Percentiles rank a stretch among this genome's conserved stretches.
Conservation (phyloP, 2,329 filamentous ascomycete species). For the Coleophoma cylindrospora region DNA sequence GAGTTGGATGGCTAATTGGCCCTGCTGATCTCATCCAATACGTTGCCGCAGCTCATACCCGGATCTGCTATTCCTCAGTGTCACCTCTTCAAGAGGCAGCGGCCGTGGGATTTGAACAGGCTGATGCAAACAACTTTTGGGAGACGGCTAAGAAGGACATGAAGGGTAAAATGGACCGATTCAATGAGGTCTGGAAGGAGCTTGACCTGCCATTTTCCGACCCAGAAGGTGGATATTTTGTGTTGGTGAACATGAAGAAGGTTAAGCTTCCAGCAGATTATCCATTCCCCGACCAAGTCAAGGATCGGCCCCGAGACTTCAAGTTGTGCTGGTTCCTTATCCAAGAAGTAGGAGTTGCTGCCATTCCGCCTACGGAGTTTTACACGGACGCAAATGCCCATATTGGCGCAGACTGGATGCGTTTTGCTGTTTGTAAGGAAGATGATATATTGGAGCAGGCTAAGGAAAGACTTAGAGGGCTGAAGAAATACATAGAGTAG, state of each 20-base stretch:
- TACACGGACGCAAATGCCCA: conserved; percentile 81
- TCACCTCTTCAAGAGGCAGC: conserved; percentile 92
- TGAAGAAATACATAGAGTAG: conserved; percentile 39
- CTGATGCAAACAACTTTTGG: conserved; percentile 84
- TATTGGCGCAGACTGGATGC: conserved; percentile 86
- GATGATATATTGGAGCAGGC: conserved; percentile 78
- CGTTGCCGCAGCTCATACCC: conserved; percentile 86
- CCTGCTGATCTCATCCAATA: conserved; percentile 85
- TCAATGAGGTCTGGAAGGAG: conserved; percentile 78
- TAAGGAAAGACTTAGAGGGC: conserved; percentile 66
- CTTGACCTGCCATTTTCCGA: conserved; percentile 63
- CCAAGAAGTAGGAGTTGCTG: conserved; percentile 90
- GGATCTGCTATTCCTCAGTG: conserved; percentile 93
- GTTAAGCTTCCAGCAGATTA: conserved; percentile 81
- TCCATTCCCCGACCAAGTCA: conserved; percentile 84
- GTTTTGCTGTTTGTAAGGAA: conserved; percentile 95
- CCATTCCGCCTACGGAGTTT: conserved; percentile 95
- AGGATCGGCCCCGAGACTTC: conserved; percentile 82
- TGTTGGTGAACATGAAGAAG: conserved; percentile 87
- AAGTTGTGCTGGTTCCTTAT: conserved; percentile 96
- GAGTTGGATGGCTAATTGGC: conserved; percentile 90
- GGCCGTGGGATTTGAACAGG: conserved; percentile 90
- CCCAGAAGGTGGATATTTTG: conserved; percentile 95
- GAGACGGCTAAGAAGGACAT: conserved; percentile 77
- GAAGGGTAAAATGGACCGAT: conserved; percentile 81